phyloP scores from a whole-genome alignment of 73 alveolate genomes.

The Tetrahymena elliotti region DNA sequence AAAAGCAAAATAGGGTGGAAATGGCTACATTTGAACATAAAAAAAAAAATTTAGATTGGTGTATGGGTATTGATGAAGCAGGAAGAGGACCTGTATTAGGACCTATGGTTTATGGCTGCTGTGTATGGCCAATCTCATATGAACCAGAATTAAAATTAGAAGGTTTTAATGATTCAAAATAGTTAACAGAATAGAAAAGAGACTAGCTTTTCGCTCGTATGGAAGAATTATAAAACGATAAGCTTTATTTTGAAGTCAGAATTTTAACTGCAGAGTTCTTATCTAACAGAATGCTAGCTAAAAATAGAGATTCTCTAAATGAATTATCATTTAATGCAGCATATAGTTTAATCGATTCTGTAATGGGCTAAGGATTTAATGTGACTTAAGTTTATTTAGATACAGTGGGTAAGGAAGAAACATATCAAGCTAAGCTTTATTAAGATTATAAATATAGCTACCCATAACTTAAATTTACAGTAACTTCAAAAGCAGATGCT shows the following conservation, averaged over 20 bases:
- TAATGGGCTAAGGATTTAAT: conserved; percentile 50
- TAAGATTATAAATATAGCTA: conserved; percentile 15
- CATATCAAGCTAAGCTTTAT: conserved; percentile 50
- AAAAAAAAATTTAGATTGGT: conserved; percentile 22
- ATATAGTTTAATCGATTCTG: conserved; percentile 56
- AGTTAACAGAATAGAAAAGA: conserved; percentile 66
- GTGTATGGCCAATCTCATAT: conserved; percentile 66
- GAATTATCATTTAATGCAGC: conserved; percentile 87
- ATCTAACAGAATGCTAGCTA: conserved; percentile 63
- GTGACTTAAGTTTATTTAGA: conserved; percentile 70
- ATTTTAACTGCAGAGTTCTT: conserved; percentile 58
- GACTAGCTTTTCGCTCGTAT: conserved; percentile 65
- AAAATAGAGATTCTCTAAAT: conserved; percentile 67
- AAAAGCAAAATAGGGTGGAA: background rate
- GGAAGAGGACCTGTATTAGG: conserved; percentile 99
- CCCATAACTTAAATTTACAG: conserved; percentile 54
- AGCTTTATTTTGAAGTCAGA: conserved; percentile 50
- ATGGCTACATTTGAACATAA: background rate
- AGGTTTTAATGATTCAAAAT: conserved; percentile 75
- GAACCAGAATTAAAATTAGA: conserved; percentile 36
- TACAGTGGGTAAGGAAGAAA: conserved; percentile 93
- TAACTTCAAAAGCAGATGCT: conserved; percentile 92
- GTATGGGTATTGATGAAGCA: conserved; percentile 95
- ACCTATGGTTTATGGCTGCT: conserved; percentile 93
- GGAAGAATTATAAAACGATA: conserved; percentile 27